Evolutionary conservation across 1,139 yeast genomes (phyloP), one percentile per base, ranked within the genome.

Genomic region (Hemisphaericaspora lyxosophila): DNA sequence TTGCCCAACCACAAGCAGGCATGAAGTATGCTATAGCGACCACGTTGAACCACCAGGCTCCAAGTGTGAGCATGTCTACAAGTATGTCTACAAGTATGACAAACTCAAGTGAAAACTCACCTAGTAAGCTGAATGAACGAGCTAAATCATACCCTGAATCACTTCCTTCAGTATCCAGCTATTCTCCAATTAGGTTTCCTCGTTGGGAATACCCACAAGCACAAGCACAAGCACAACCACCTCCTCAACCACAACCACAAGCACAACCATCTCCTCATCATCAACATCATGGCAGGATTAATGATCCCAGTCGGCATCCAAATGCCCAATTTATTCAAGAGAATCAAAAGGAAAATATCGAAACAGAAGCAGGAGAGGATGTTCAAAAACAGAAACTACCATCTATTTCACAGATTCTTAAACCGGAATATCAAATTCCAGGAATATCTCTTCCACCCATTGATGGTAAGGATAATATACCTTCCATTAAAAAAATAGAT

Each of bases 351-450:
- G 14, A 14, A 9, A 19, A 26, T 16, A 11, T 11, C n/a, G n/a
- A 9, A 16, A 16, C 5, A 11, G 19, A 15, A 13, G 30, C 15
- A 16, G 19, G 15, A 12, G 7, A 15, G 22, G 22, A 22, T 29
- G n/a, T 15, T 14, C 15, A 4, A 16, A 33, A 22, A 25, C 40
- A 11, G 5, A 42, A 41, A 28, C 35, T 45, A 24, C 49, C 49
- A 9, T 37, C 46, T 9, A 45, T 45, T 18, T 40, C 48, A 4
- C 48, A 42, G 18, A 33, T 45, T 11, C 34, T 45, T 6, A 26
- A 33, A 16, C 31, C 41, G 13, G 31, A 31, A 16, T 33, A 33
- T 26, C 34, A 36, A 24, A 8, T 30, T 9, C 26, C 31, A 5
- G 29, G 39, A 31, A 32, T 29, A 7, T 22, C 29, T n/a, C 31